A percentile compares a stretch with the other conserved stretches of the same genome.
phyloP scores from a whole-genome alignment of 139 green algal species.

The Pleodorina starrii region DNA sequence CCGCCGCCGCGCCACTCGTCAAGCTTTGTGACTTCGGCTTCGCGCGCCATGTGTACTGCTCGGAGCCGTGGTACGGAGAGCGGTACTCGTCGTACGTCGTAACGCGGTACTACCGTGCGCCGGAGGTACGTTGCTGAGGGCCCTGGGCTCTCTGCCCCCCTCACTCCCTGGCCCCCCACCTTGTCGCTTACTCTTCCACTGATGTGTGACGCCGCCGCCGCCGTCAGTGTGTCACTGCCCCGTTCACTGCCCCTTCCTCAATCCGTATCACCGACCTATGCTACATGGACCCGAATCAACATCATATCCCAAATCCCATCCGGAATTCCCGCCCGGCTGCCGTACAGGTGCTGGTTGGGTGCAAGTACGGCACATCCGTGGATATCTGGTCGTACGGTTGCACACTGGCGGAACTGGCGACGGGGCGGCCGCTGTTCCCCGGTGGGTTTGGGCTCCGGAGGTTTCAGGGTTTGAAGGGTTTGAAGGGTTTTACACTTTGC shows the following conservation, averaged over 20 bases:
- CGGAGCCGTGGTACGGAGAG: constrained; percentile 6
- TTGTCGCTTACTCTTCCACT: no score
- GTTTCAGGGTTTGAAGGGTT: not conserved
- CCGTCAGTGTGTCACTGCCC: no score
- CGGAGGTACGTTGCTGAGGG: constrained; percentile 8
- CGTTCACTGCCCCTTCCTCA: no score
- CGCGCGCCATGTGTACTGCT: not conserved
- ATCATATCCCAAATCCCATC: no score
- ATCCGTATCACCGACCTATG: no score
- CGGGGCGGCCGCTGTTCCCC: constrained; percentile 82
- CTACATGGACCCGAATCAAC: no score
- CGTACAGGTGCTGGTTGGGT: constrained; percentile 1
- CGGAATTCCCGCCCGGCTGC: no score
- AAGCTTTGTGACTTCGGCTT: constrained; percentile 43
- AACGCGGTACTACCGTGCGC: constrained; percentile 26
- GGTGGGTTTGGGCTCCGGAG: not conserved
- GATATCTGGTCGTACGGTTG: constrained; percentile 67
- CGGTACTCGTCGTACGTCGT: constrained; percentile 24
- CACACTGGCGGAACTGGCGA: constrained; percentile 81
- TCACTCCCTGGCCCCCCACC: not conserved
- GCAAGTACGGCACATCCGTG: constrained; percentile 64
- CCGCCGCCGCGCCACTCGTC: not conserved
- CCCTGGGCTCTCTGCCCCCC: no score
- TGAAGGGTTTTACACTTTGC: not conserved
- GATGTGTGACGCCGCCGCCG: no score